These are phyloP conservation scores for Corchorus capsularis DNA, from an alignment of 345 rosid genomes.

Conservation along the genomic window DNA sequence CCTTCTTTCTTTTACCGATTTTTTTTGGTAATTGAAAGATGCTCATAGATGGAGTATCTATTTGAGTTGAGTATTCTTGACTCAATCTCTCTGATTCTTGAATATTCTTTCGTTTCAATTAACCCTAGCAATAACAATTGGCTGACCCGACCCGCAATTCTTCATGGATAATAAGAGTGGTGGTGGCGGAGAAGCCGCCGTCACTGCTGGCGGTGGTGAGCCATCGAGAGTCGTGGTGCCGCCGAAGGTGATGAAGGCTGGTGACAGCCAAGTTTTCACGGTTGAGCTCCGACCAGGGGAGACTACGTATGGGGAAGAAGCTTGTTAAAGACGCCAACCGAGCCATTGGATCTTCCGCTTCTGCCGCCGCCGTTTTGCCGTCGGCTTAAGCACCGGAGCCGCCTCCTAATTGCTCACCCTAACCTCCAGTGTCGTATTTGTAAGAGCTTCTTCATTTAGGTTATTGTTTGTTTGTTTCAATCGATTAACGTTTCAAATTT, in stretches of 20 bases:
- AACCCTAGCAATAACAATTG: slow-evolving; percentile 28
- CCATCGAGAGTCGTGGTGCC: slow-evolving; percentile 40
- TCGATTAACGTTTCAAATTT: background rate
- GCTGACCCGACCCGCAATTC: slow-evolving; percentile 2
- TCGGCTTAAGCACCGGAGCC: slow-evolving; percentile 38
- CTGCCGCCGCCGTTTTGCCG: slow-evolving; percentile 20
- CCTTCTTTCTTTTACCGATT: no score
- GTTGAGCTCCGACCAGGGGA: slow-evolving; percentile 82
- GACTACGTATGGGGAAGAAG: slow-evolving; percentile 88
- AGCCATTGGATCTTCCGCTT: slow-evolving; percentile 32
- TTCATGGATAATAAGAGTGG: slow-evolving; percentile 40
- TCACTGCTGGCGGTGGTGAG: slow-evolving; percentile 39
- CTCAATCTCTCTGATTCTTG: slow-evolving; percentile 19
- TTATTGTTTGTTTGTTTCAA: background rate
- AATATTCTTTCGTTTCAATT: slow-evolving; percentile 25
- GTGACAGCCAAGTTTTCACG: slow-evolving; percentile 71
- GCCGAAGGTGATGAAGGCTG: slow-evolving; percentile 54
- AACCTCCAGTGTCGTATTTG: slow-evolving; percentile 58
- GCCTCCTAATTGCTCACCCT: slow-evolving; percentile 53
- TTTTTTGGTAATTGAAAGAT: no score
- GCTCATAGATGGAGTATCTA: no score
- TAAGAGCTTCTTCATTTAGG: slow-evolving; percentile 31
- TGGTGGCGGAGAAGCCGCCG: slow-evolving; percentile 14
- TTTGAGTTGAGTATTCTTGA: no score
- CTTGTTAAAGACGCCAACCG: slow-evolving; percentile 69